Conservation (phyloP, 2,329 filamentous ascomycete genomes). For the Colletotrichum caudatum region DNA sequence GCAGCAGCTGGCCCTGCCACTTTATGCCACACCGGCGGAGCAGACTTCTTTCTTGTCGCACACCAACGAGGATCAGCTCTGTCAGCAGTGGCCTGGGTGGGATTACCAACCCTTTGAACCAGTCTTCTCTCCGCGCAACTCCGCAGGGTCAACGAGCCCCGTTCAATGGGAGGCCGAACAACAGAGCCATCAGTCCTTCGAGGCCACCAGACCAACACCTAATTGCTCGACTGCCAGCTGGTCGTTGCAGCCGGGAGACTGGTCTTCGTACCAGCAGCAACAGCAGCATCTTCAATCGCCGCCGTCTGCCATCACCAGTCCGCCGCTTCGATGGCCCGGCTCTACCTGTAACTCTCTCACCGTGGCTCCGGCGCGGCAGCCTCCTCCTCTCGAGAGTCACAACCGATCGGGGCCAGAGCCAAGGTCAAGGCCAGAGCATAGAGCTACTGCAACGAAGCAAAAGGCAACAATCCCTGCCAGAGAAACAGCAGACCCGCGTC, state of each 20-base stretch:
- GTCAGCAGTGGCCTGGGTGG: conserved; percentile 15
- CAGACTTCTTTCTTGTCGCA: conserved; percentile 7
- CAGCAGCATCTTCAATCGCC: not conserved
- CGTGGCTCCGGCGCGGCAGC: not conserved
- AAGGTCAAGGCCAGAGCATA: not conserved
- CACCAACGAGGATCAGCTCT: not conserved
- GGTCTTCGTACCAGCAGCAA: conserved; percentile 1
- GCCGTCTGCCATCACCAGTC: not conserved
- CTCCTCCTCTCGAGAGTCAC: not conserved
- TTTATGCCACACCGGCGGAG: conserved; percentile 8
- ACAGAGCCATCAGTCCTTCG: not conserved
- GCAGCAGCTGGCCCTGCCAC: not conserved
- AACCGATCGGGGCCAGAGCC: too few species aligned
- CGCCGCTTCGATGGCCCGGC: not conserved
- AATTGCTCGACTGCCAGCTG: not conserved
- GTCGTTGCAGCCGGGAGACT: not conserved
- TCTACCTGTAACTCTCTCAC: not conserved
- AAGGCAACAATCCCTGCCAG: not conserved
- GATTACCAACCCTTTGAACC: not conserved
- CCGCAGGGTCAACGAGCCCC: not conserved
- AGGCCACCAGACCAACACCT: not conserved
- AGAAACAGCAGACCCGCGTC: not conserved
- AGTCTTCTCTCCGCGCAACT: not conserved
- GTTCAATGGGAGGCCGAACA: not conserved
- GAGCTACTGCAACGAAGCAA: not conserved